Conservation (phyloP, 805 yeast genomes). For the Candida incommunis region DNA sequence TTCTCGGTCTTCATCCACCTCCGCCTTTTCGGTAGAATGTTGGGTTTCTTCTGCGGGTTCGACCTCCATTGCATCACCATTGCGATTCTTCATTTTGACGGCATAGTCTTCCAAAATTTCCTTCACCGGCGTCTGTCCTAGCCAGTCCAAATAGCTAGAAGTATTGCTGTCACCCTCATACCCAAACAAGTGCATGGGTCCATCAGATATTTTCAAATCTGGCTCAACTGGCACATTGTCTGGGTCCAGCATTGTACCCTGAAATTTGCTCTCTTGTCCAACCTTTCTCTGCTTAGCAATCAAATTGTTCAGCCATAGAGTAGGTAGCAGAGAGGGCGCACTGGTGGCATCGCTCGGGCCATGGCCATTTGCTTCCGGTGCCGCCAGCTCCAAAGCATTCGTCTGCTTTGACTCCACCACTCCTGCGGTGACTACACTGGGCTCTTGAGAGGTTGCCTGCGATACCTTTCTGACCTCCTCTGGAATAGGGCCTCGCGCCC, state of each 20-base stretch:
- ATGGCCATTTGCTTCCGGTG: not conserved
- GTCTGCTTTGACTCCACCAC: not conserved
- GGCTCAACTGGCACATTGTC: not conserved
- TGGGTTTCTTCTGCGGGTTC: no score
- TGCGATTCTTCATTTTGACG: no score
- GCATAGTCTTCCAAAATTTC: no score
- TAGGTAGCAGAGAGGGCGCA: not conserved
- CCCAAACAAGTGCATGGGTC: not conserved
- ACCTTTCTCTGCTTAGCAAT: not conserved
- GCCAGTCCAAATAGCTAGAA: not conserved
- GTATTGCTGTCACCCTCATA: no score
- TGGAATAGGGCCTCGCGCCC: conserved; percentile 37
- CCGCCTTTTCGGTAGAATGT: no score
- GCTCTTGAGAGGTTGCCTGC: not conserved
- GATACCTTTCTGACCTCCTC: conserved; percentile 26
- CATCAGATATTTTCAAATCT: not conserved
- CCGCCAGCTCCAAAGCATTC: not conserved
- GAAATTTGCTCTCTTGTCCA: not conserved
- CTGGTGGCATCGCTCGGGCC: not conserved
- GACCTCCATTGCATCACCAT: no score
- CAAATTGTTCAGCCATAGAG: not conserved
- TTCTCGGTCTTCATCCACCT: no score
- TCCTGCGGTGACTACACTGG: not conserved
- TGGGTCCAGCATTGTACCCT: not conserved
- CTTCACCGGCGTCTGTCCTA: no score